Evolutionary conservation across 257 asterid genomes (phyloP).

Genomic region (Pogostemon cablin): DNA sequence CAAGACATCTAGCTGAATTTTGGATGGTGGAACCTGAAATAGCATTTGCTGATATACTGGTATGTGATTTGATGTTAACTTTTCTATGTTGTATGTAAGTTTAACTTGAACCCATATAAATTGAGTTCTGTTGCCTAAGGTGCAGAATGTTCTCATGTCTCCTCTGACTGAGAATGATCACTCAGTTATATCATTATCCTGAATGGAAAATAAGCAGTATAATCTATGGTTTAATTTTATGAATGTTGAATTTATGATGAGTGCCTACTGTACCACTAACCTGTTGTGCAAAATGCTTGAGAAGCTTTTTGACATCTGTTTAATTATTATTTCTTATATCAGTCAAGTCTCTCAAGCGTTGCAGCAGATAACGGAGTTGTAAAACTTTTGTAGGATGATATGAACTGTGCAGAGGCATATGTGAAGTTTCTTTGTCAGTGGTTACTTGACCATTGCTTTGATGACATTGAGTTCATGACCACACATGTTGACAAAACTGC

Average conservation of each 20-base stretch:
- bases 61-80: constrained; percentile 28
- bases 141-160: neutral
- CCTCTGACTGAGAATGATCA: neutral
- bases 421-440: constrained; percentile 87
- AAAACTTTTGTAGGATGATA: constrained; percentile 70
- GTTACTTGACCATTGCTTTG: constrained; percentile 88
- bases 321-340: neutral
- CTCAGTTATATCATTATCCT: neutral
- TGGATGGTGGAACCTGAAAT: constrained; percentile 99
- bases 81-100: constrained; percentile 5
- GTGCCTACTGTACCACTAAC: neutral
- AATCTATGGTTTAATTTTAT: neutral
- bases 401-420: constrained; percentile 99
- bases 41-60: constrained; percentile 92
- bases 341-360: neutral
- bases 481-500: constrained; percentile 66
- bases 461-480: constrained; percentile 86
- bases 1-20: constrained; percentile 95
- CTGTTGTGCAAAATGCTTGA: neutral
- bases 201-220: neutral
- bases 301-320: neutral
- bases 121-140: neutral
- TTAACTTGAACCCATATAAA: neutral
- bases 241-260: neutral
- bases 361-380: constrained; percentile 24